Evolutionary conservation across 805 yeast genomes (phyloP).

Genomic region (Kurtzmaniella cleridarum): DNA sequence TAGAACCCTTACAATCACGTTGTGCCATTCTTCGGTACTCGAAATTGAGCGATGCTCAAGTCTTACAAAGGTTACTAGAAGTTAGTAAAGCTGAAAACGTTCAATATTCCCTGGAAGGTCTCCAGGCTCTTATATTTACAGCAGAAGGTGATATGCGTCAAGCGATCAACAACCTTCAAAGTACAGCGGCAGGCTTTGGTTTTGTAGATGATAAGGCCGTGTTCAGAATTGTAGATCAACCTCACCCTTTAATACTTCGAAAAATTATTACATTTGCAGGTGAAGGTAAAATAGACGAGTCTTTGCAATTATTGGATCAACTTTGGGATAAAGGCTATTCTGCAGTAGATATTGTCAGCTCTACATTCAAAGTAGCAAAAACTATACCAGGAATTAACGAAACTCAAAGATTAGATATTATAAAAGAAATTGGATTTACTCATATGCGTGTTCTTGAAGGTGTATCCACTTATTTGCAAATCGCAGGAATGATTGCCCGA

Average conservation of each 20-base stretch:
- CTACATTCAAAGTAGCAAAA: conserved; percentile 84
- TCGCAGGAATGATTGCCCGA: conserved; percentile 71
- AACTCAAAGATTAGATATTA: conserved; percentile 62
- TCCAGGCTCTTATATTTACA: conserved; percentile 87
- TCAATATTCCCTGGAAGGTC: conserved; percentile 79
- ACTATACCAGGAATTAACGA: conserved; percentile 66
- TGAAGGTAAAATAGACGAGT: conserved; percentile 46
- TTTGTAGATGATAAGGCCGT: conserved; percentile 89
- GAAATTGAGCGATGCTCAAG: conserved; percentile 78
- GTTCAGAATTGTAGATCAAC: conserved; percentile 91
- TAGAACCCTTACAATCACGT: conserved; percentile 93
- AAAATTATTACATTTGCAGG: conserved; percentile 46
- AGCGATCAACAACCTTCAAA: conserved; percentile 89
- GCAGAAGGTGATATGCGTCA: conserved; percentile 99
- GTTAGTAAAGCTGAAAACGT: conserved; percentile 67
- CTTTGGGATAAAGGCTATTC: conserved; percentile 90
- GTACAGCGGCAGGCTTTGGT: conserved; percentile 91
- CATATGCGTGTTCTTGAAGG: conserved; percentile 95
- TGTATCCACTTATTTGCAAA: conserved; percentile 78
- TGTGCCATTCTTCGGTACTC: conserved; percentile 90
- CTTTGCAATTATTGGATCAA: conserved; percentile 56
- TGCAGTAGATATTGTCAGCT: conserved; percentile 87
- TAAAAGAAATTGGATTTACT: conserved; percentile 81
- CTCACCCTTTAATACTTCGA: conserved; percentile 84
- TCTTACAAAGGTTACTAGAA: conserved; percentile 68